A percentile compares a stretch with the other conserved stretches of the same genome.
Evolutionary conservation across 2,329 filamentous ascomycete species (phyloP).

Genomic region (Colletotrichum gigasporum): DNA sequence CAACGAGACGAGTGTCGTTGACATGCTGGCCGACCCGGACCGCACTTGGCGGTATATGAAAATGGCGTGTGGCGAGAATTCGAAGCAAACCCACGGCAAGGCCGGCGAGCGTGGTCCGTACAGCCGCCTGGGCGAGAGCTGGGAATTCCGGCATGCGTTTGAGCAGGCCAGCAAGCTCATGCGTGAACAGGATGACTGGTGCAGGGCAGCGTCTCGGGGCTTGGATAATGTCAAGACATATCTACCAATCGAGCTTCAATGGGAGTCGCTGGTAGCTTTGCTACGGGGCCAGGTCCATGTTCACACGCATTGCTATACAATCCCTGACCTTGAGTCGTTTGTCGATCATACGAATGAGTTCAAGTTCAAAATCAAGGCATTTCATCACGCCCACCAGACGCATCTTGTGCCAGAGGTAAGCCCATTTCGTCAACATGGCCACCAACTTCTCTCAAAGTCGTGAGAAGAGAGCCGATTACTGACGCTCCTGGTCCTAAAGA

Average conservation of each 20-base stretch:
- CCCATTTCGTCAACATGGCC: not conserved
- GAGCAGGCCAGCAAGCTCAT: conserved; percentile 67
- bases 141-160: conserved; percentile 73
- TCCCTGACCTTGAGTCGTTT: conserved; percentile 74
- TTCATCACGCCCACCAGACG: conserved; percentile 76
- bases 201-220: conserved; percentile 62
- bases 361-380: conserved; percentile 71
- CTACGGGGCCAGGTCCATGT: conserved; percentile 74
- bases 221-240: conserved; percentile 62
- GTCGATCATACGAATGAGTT: conserved; percentile 78
- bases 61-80: conserved; percentile 79
- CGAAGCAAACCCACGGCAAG: conserved; percentile 69
- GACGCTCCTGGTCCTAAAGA: conserved; percentile 39
- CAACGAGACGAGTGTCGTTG: conserved; percentile 67
- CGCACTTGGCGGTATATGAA: conserved; percentile 76
- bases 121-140: conserved; percentile 74
- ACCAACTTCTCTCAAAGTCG: not conserved
- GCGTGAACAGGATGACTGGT: conserved; percentile 75
- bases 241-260: conserved; percentile 68
- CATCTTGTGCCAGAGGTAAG: conserved; percentile 71
- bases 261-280: conserved; percentile 71
- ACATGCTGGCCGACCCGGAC: conserved; percentile 74
- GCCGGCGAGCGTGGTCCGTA: conserved; percentile 63
- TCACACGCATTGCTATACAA: conserved; percentile 77
- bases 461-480: not conserved